These are phyloP conservation scores for Macaranga tanarius DNA, from an alignment of 441 rosid species.

Conservation along the genomic window DNA sequence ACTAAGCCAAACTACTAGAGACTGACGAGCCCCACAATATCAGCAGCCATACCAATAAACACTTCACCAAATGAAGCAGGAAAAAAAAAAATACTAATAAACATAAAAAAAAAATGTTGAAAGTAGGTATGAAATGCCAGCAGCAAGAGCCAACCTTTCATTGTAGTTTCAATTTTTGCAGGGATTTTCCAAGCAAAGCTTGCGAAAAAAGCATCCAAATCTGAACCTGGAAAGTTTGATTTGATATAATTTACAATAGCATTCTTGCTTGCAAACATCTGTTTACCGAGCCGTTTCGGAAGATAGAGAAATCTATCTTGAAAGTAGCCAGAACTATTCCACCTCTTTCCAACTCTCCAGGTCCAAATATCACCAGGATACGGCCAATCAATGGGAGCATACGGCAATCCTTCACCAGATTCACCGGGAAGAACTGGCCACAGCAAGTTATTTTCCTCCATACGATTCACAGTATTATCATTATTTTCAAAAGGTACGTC, in stretches of 20 bases:
- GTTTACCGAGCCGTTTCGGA: constrained; percentile 53
- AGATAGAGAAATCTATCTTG: constrained; percentile 64
- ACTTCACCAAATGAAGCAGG: too few relatives aligned
- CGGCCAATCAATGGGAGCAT: constrained; percentile 88
- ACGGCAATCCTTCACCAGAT: constrained; percentile 80
- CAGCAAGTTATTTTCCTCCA: constrained; percentile 19
- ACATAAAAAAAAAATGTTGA: too few relatives aligned
- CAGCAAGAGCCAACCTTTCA: constrained; percentile 40
- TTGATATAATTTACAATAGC: constrained; percentile 47
- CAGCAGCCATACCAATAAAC: too few relatives aligned
- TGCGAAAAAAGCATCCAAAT: constrained; percentile 57
- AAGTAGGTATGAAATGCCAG: background rate
- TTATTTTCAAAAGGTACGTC: constrained; percentile 11
- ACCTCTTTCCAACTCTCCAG: constrained; percentile 90
- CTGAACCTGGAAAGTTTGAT: constrained; percentile 48
- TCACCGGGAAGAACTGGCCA: constrained; percentile 44
- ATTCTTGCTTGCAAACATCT: constrained; percentile 55
- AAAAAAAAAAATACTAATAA: too few relatives aligned
- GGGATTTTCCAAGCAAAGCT: constrained; percentile 87
- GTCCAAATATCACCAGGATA: constrained; percentile 83
- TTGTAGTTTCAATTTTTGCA: constrained; percentile 32
- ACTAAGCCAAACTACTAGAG: too few relatives aligned
- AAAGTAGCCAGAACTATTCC: constrained; percentile 43
- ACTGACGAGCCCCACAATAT: too few relatives aligned
- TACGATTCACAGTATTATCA: background rate